Base-by-base conservation (phyloP, 2,329 filamentous ascomycete species). In the Lecanicillium sp. region DNA sequence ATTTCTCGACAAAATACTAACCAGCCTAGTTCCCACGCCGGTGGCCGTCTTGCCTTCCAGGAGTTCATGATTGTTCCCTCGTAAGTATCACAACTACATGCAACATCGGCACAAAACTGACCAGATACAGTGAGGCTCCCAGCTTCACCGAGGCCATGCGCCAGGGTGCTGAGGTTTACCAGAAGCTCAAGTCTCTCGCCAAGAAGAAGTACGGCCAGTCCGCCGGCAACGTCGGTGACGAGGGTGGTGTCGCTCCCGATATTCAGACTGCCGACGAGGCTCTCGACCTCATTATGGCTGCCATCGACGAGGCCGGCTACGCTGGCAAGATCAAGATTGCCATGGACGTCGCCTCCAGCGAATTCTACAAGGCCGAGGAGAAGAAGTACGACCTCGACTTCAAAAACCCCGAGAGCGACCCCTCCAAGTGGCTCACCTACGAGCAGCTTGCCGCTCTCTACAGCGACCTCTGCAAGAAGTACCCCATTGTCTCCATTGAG, bases 351-450 rank as follows among this genome's bases (percentile, higher is more conserved):
- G 93, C 93, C 58, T 96, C 93, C 57, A 95, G 87, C 78, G 93
- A 98, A 74, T 98, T 98, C 82, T 98, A 98, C 86, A 97, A 97
- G 79, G 72, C 77, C 63, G 88, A 93, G 44, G 91, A 76, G 69
- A 96, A 97, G 87, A 97, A 97, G 81, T 98, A 98, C 82, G 93
- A 98, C 68, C 81, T 98, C 57, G 93, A 97, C 85, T 98, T 97
- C 88, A 97, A 98, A 88, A 98, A 98, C 84, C 91, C 93, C 64
- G 86, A 97, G 56, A 93, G 86, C 70, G 93, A 98, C 78, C 80
- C 84, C 67, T 80, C 74, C 78, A 97, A 98, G 83, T 97, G 93
- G 93, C 79, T 98, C 78, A 95, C 88, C 60, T 97, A 97, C 75
- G 89, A 97, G 80, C 79, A 98, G 77, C 86, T 98, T 55, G 91